Percentiles rank a stretch among this genome's conserved stretches.
Evolutionary conservation across 192 early-diverging fungal species (phyloP).

Genomic region (Globomyces pollinis-pini): DNA sequence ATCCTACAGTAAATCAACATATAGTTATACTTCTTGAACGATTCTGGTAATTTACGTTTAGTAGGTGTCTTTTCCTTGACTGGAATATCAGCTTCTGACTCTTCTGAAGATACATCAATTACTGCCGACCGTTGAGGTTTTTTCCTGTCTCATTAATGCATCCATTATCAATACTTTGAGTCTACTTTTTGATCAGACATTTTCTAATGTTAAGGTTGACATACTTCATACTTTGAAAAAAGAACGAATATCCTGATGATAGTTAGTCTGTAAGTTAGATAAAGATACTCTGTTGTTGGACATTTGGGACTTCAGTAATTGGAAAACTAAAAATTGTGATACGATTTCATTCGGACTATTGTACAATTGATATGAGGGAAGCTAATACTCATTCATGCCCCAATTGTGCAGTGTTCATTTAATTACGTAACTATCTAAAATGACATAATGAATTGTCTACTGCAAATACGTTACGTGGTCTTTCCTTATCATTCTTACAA

Average conservation of each 20-base stretch:
- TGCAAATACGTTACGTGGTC: too few relatives aligned
- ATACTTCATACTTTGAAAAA: slow-evolving; percentile 9
- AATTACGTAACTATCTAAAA: too few relatives aligned
- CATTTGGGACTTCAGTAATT: too few relatives aligned
- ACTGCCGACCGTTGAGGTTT: neutral
- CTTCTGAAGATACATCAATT: neutral
- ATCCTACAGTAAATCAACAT: neutral
- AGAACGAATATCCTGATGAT: slow-evolving; percentile 2
- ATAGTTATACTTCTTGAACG: neutral
- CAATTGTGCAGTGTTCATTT: too few relatives aligned
- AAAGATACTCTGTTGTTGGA: too few relatives aligned
- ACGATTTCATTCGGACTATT: too few relatives aligned
- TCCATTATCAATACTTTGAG: neutral
- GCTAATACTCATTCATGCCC: too few relatives aligned
- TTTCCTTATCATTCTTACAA: too few relatives aligned
- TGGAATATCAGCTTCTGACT: neutral
- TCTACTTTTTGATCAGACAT: neutral
- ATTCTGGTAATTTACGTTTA: neutral
- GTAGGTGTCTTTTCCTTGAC: neutral
- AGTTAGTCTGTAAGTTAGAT: neutral
- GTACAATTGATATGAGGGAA: too few relatives aligned
- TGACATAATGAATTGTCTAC: too few relatives aligned
- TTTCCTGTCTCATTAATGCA: neutral
- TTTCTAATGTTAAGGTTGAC: too few relatives aligned
- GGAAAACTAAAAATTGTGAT: too few relatives aligned